Evolutionary conservation across 1,284 basidiomycete species (phyloP).

Genomic region (Rhodotorula sp.): DNA sequence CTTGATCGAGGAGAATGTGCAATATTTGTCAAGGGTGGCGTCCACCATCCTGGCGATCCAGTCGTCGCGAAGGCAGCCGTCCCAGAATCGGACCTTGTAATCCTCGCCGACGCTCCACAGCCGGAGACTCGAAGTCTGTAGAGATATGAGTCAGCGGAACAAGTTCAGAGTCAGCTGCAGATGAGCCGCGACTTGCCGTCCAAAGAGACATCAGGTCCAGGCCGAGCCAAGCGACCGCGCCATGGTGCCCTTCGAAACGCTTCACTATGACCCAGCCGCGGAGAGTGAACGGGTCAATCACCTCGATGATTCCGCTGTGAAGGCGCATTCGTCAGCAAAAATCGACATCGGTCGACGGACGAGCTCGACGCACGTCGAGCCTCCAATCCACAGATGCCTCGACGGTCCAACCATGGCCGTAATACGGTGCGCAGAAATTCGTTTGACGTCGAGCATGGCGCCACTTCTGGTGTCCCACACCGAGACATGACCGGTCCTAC

Average conservation of each 20-base stretch:
- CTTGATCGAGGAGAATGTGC: slow-evolving; percentile 70
- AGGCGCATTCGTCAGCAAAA: slow-evolving; percentile 66
- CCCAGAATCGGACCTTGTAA: slow-evolving; percentile 72
- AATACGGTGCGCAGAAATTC: slow-evolving; percentile 3
- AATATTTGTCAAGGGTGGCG: slow-evolving; percentile 57
- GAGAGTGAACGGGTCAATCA: slow-evolving; percentile 62
- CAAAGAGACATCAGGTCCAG: slow-evolving; percentile 73
- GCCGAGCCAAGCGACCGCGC: slow-evolving; percentile 65
- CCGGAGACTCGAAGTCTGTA: slow-evolving; percentile 55
- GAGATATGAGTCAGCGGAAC: not conserved
- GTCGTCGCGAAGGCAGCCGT: slow-evolving; percentile 64
- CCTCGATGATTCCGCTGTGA: slow-evolving; percentile 72
- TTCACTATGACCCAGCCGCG: slow-evolving; percentile 74
- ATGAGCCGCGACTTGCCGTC: slow-evolving; percentile 52
- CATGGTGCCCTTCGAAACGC: slow-evolving; percentile 74
- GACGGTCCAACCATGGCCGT: slow-evolving; percentile 49
- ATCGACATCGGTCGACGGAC: slow-evolving; percentile 55
- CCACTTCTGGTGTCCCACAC: slow-evolving; percentile 59
- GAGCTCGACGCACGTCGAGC: slow-evolving; percentile 68
- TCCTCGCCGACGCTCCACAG: slow-evolving; percentile 77
- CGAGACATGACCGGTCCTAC: slow-evolving; percentile 63
- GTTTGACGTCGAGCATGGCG: slow-evolving; percentile 43
- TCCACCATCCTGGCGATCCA: slow-evolving; percentile 43
- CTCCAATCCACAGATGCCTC: slow-evolving; percentile 67
- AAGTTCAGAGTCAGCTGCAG: too few relatives aligned